These are phyloP conservation scores for Trichocladium uniseriatum DNA, from an alignment of 495 filamentous ascomycete genomes.

Conservation along the genomic window DNA sequence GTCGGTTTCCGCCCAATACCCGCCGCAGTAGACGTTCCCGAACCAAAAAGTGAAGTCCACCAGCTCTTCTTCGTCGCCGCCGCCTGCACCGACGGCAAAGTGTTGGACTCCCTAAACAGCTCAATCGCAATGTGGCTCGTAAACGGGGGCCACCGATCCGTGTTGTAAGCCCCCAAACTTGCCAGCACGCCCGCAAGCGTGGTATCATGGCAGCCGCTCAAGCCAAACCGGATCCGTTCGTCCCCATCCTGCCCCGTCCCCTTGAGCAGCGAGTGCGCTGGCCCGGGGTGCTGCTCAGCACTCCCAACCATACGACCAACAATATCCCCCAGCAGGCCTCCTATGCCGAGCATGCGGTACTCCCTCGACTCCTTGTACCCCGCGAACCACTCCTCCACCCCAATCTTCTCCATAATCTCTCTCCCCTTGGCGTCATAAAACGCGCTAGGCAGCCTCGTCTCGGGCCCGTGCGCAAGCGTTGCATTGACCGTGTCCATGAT, in stretches of 20 bases:
- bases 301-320: conserved; percentile 73
- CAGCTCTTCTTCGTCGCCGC: conserved; percentile 28
- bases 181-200: conserved; percentile 73
- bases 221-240: conserved; percentile 35
- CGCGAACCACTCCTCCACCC: conserved; percentile 86
- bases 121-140: conserved; percentile 88
- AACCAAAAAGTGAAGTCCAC: conserved; percentile 39
- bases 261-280: conserved; percentile 35
- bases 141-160: conserved; percentile 76
- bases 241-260: conserved; percentile 50
- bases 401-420: conserved; percentile 65
- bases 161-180: conserved; percentile 68
- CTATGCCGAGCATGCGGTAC: conserved; percentile 81
- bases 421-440: conserved; percentile 76
- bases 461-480: conserved; percentile 73
- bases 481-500: conserved; percentile 93
- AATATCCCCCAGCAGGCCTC: conserved; percentile 72
- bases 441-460: conserved; percentile 65
- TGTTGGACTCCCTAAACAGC: conserved; percentile 55
- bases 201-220: conserved; percentile 92
- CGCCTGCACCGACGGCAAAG: neutral
- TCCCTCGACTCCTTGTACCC: conserved; percentile 78
- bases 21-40: conserved; percentile 11
- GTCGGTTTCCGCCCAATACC: conserved; percentile 45
- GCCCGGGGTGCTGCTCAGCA: conserved; percentile 38